phyloP scores from a whole-genome alignment of 495 filamentous ascomycete genomes.

The Xylona heveae region DNA sequence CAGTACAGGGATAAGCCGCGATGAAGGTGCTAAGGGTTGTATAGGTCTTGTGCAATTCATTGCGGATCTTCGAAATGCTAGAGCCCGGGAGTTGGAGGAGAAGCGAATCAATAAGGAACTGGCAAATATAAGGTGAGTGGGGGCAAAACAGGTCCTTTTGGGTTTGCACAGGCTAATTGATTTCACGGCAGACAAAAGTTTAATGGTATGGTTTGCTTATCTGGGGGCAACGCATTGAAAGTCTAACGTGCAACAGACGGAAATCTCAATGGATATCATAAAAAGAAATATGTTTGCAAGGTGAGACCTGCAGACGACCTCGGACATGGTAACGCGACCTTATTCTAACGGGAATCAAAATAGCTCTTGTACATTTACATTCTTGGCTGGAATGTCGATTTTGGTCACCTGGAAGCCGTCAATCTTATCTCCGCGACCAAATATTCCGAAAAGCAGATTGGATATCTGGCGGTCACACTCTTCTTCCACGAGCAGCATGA shows the following conservation, averaged over 20 bases:
- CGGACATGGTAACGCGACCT: too few species aligned
- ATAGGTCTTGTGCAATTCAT: slow-evolving; percentile 89
- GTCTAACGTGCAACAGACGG: slow-evolving; percentile 33
- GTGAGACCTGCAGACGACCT: too few species aligned
- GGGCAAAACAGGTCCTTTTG: slow-evolving; percentile 2
- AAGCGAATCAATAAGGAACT: slow-evolving; percentile 99
- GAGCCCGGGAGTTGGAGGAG: slow-evolving; percentile 90
- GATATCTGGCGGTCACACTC: slow-evolving; percentile 90
- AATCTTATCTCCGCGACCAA: slow-evolving; percentile 91
- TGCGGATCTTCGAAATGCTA: slow-evolving; percentile 83
- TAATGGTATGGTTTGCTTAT: slow-evolving; percentile 4
- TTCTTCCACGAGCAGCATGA: slow-evolving; percentile 97
- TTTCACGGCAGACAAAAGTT: slow-evolving; percentile 43
- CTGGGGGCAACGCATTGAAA: slow-evolving; percentile 3
- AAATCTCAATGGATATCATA: slow-evolving; percentile 82
- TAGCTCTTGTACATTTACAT: slow-evolving; percentile 97
- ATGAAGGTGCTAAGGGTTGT: neutral
- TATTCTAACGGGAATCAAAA: too few species aligned
- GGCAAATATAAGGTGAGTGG: slow-evolving; percentile 69
- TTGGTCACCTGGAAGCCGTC: slow-evolving; percentile 94
- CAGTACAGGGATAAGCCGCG: neutral
- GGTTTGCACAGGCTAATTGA: neutral
- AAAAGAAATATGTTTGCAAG: slow-evolving; percentile 99
- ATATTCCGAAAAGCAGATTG: slow-evolving; percentile 99
- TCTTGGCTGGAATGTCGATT: slow-evolving; percentile 97